Evolutionary conservation across 2,329 filamentous ascomycete genomes (phyloP).

Genomic region (Ceratocystis papillata): DNA sequence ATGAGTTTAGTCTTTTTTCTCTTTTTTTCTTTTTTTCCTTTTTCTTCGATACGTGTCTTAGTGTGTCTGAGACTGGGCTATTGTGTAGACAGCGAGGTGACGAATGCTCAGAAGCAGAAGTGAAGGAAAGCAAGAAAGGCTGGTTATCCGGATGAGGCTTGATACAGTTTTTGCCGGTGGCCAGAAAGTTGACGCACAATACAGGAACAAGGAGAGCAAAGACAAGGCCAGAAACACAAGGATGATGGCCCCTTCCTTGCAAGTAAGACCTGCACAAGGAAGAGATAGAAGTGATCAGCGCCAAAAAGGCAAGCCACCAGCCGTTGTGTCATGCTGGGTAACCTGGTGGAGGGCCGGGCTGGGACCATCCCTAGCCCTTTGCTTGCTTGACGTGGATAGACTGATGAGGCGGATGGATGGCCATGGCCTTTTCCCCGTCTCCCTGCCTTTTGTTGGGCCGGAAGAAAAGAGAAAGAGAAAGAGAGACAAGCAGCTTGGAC

Average conservation of each 20-base stretch:
- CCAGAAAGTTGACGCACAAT: not conserved
- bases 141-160: not conserved
- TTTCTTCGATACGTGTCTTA: too few species aligned
- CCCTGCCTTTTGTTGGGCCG: too few species aligned
- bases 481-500: not conserved
- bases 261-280: not conserved
- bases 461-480: not conserved
- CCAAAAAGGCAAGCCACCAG: conserved; percentile 11
- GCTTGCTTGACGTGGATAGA: not conserved
- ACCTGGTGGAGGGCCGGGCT: not conserved
- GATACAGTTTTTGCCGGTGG: not conserved
- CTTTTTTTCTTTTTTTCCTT: too few species aligned
- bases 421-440: not conserved
- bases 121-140: not conserved
- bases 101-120: not conserved
- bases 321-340: not conserved
- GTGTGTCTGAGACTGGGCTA: too few species aligned
- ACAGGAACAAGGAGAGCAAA: conserved; percentile 1
- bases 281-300: conserved; percentile 9
- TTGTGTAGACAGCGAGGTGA: too few species aligned
- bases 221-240: not conserved
- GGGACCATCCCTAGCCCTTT: not conserved
- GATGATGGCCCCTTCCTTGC: not conserved
- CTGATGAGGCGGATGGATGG: not conserved
- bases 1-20: too few species aligned